These are phyloP conservation scores for Ormosia semicastrata DNA, from an alignment of 306 rosid genomes.

Conservation along the genomic window DNA sequence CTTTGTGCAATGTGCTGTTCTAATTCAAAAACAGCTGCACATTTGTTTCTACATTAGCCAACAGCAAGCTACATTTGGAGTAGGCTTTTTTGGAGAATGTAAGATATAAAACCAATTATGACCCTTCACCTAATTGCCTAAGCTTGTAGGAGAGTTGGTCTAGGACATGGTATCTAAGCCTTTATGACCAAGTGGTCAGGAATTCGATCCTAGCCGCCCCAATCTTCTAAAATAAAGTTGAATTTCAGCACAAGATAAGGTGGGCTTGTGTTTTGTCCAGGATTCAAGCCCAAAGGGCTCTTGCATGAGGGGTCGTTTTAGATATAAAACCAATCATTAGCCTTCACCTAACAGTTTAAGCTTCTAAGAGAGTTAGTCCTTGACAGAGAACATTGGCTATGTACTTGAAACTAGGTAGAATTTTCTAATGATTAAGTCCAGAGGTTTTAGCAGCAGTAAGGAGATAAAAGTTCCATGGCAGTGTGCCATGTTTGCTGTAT, in stretches of 20 bases:
- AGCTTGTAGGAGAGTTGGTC: background rate
- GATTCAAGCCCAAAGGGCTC: background rate
- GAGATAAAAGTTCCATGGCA: background rate
- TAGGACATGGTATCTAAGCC: background rate
- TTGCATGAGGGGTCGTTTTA: background rate
- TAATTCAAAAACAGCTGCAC: background rate
- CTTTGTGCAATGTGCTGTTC: background rate
- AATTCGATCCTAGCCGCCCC: background rate
- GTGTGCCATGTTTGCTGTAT: background rate
- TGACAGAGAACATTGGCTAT: background rate
- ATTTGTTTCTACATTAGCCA: constrained; percentile 15
- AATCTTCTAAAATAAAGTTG: background rate
- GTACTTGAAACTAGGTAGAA: background rate
- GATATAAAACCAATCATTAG: background rate
- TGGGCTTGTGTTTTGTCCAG: background rate
- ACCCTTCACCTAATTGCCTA: background rate
- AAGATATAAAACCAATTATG: background rate
- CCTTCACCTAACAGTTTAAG: background rate
- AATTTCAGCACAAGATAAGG: background rate
- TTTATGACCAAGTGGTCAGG: background rate
- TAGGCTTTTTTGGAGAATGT: background rate
- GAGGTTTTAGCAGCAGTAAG: background rate
- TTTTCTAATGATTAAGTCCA: background rate
- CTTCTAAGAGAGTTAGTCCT: background rate
- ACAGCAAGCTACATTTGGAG: background rate